phyloP scores from a whole-genome alignment of 2,329 filamentous ascomycete species.

The Penicillium expansum region DNA sequence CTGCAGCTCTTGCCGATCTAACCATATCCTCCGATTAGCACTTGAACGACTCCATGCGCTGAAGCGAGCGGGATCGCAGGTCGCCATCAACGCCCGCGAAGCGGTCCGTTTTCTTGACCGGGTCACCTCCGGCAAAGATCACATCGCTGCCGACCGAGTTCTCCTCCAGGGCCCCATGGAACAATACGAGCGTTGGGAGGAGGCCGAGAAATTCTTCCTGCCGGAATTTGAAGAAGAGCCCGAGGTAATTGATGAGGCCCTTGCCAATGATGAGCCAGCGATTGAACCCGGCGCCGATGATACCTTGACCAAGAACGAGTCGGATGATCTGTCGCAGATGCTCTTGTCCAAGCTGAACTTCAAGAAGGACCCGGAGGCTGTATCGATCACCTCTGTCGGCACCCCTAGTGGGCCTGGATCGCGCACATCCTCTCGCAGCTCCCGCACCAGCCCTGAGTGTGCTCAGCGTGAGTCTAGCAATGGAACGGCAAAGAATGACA shows the following conservation, averaged over 20 bases:
- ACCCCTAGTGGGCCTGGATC: constrained; percentile 45
- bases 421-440: constrained; percentile 45
- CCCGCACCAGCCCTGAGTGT: constrained; percentile 47
- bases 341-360: constrained; percentile 49
- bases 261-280: constrained; percentile 17
- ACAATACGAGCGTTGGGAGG: constrained; percentile 47
- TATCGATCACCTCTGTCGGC: constrained; percentile 42
- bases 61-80: constrained; percentile 46
- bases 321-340: constrained; percentile 47
- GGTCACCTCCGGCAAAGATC: constrained; percentile 48
- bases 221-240: constrained; percentile 45
- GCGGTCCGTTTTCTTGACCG: constrained; percentile 53
- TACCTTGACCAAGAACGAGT: constrained; percentile 13
- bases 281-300: constrained; percentile 20
- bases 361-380: constrained; percentile 41
- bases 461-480: constrained; percentile 28
- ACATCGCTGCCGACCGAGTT: constrained; percentile 43
- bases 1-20: constrained; percentile 12
- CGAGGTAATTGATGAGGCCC: constrained; percentile 24
- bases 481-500: constrained; percentile 21
- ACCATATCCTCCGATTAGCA: constrained; percentile 30
- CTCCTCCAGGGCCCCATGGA: constrained; percentile 51
- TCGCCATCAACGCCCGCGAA: constrained; percentile 51
- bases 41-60: constrained; percentile 47
- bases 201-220: constrained; percentile 47